phyloP scores from a whole-genome alignment of 164 flowering plant species.

The Kingdonia uniflora region DNA sequence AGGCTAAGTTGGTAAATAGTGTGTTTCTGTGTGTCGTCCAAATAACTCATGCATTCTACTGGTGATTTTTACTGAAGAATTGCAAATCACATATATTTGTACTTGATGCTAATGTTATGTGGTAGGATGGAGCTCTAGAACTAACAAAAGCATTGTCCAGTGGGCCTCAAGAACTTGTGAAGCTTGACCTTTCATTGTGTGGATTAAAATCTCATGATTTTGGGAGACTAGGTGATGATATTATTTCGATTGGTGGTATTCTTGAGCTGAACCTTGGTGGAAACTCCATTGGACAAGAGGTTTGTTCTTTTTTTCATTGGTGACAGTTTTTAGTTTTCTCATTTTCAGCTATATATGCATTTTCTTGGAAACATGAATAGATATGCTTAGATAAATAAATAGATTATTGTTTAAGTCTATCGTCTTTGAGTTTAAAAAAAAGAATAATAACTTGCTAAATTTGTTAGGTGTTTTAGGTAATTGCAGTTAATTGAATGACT shows the following conservation, averaged over 20 bases:
- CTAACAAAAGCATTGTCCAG: slow-evolving; percentile 44
- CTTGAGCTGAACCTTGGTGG: slow-evolving; percentile 72
- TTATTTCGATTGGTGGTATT: slow-evolving; percentile 28
- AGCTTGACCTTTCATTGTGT: slow-evolving; percentile 73
- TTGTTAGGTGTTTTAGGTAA: neutral
- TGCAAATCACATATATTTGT: neutral
- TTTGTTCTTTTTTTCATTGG: slow-evolving; percentile 13
- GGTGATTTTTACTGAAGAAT: too few species aligned
- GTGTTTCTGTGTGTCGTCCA: too few species aligned
- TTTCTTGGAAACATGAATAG: neutral
- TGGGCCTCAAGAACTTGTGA: slow-evolving; percentile 50
- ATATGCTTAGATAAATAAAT: too few species aligned
- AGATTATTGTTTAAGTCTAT: too few species aligned
- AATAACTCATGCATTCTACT: too few species aligned
- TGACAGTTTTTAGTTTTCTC: neutral
- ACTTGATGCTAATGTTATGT: slow-evolving; percentile 2
- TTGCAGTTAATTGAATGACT: neutral
- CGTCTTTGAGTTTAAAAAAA: too few species aligned
- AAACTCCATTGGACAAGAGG: slow-evolving; percentile 58
- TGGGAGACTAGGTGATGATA: slow-evolving; percentile 19
- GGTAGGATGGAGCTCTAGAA: slow-evolving; percentile 61
- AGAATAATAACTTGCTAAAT: too few species aligned
- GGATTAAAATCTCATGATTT: slow-evolving; percentile 38
- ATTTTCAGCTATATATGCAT: neutral
- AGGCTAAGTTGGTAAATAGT: too few species aligned